Evolutionary conservation across 352 stramenopile genomes (phyloP), one percentile per base, ranked within the genome.

Genomic region (Globisporangium spiculum): DNA sequence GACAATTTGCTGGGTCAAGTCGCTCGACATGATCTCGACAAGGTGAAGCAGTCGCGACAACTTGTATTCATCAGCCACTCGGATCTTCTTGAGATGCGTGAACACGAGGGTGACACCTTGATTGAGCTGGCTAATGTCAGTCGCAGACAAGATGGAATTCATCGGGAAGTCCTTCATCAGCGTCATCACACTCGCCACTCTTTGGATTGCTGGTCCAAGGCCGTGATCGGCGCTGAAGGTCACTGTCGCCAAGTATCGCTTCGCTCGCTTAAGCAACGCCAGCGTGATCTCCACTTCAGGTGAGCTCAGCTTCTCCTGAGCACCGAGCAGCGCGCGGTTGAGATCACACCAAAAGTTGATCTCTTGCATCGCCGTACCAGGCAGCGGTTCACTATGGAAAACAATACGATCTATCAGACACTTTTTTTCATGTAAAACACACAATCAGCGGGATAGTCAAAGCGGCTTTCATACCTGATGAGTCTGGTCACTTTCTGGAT

Each of bases 261-360:
- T 98, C 10, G 89, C 93, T 46, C 93, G 91, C 69, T 98, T 98
- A 22, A 98, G 63, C 32, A 98, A 70, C 6, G 89, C 81, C 34
- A 98, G 72, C 10, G 95, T 98, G 66, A 98, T 90, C 66, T 97
- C 89, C 27, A 98, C 89, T 66, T 98, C 92, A 0, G 88, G 86
- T 1, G 90, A 98, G 57, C 86, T 84, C 1, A 97, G 71, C 66
- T 94, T 96, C 36, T 89, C 77, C 63, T 97, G 89, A 3, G 92
- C 94, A 18, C 81, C 78, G 62, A 96, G 70, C 41, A 98, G 71
- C 1, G 94, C 91, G 38, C 92, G 84, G 59, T 97, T 89, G 48
- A 98, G 77, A 71, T 97, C 91, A 57, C 81, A 92, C 96, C 96
- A 98, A 72, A 98, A 98, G 72, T 98, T 97, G 54, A 98, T 96